Base-by-base conservation (phyloP, 2,329 filamentous ascomycete species). In the Hymenoscyphus linearis region DNA sequence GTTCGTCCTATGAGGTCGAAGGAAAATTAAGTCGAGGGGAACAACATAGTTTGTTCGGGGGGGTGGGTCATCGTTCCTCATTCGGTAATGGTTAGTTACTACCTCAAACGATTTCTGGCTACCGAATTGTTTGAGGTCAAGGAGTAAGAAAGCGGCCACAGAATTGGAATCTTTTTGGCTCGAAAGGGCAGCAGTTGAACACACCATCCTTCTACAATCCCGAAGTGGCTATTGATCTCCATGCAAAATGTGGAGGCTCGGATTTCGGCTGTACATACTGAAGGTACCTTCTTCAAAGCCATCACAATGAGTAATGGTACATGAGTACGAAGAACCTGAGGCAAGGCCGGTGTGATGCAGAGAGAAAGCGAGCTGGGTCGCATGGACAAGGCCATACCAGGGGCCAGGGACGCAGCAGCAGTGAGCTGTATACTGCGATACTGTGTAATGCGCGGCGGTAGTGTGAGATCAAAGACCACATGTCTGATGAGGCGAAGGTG, bases 371-470 rank as follows among this genome's bases (percentile, higher is more conserved):
- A 50, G 44, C 44, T 50, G 44, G 44, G 44, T 50, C 44, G 44
- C 44, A 22, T 50, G 22, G 44, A 50, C 22, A 18, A 50, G 44
- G 44, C 44, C 44, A 50, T 7, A 50, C 25, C 44, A 50, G 44
- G 44, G 44, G 44, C 22, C 44, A 40, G 37, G 13, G 37, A 40
- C 37, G 37, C 37, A 50, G 44, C 44, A 50, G 44, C 44, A 50
- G 44, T 12, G 44, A 50, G 44, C 44, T 50, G 44, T 25, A 50
- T 50, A 18, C 44, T 25, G n/a, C n/a, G n/a, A n/a, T n/a, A n/a
- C n/a, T n/a, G n/a, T n/a, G n/a, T n/a, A 50, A 50, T 50, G 44
- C 44, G 58, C 36, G 25, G 52, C 58, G 58, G 31, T 47, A 57
- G 55, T 27, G 57, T 16, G 27, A 44, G 22, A 50, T 25, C 44